Evolutionary conservation across 2,329 filamentous ascomycete genomes (phyloP), one percentile per base, ranked within the genome.

Genomic region (Colletotrichum navitas): DNA sequence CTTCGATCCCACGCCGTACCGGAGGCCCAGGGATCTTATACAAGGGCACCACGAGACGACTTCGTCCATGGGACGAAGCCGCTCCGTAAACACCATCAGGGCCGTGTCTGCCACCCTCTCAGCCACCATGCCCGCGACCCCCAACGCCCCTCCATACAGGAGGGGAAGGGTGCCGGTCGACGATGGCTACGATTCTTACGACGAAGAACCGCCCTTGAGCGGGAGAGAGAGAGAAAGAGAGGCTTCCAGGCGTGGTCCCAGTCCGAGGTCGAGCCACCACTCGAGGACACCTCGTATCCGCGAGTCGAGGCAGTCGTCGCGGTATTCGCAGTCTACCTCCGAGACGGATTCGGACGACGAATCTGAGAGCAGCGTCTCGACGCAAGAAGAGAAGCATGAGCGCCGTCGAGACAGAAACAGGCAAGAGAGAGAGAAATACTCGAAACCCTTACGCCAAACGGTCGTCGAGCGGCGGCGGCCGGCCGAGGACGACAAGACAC

Each of bases 341-440:
- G 76, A 80, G 10, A 79, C 77, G 62, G 83, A 81, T 34, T 82
- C 82, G 7, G 83, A 82, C 26, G 78, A 78, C 49, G 82, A 82
- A 18, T 81, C 81, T n/a, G 80, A 79, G n/a, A 76, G 77, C 5
- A 81, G 79, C 51, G 74, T 77, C n/a, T 80, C 79, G 39, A 80
- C 80, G 8, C 75, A 76, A 26, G 81, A 81, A 12, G 79, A 81
- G 51, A 58, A 64, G 45, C 65, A 76, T 61, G 71, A 72, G 36
- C 68, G 73, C 72, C 69, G 67, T 68, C 71, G 64, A 55, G 66
- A 60, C 24, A 63, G 52, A 24, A 34, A 43, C 6, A 68, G 66
- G 54, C 21, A 69, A 62, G 45, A 63, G 61, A 71, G 24, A 45
- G 65, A 55, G 18, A 65, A 32, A 26, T 36, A 39, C 29, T 45